These are phyloP conservation scores for Tolypocladium nubicola DNA, from an alignment of 2,329 filamentous ascomycete species.

Conservation along the genomic window DNA sequence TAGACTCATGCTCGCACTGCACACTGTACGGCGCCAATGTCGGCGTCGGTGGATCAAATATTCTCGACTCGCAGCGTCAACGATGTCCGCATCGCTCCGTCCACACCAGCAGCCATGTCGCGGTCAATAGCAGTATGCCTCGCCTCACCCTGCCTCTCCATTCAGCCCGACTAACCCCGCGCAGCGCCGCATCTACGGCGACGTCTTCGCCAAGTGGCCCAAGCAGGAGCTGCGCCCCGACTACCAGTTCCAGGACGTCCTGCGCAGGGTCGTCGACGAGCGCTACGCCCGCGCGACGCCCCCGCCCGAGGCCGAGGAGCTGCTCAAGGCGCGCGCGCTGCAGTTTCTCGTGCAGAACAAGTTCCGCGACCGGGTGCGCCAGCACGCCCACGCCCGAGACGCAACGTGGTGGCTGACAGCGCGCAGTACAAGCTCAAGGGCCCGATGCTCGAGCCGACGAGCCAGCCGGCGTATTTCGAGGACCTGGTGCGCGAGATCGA, in stretches of 20 bases:
- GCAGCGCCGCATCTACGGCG: constrained; percentile 25
- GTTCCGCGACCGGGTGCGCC: constrained; percentile 44
- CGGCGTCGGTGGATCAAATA: background rate
- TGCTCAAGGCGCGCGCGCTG: constrained; percentile 48
- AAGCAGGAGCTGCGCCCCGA: constrained; percentile 53
- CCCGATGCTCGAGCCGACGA: constrained; percentile 43
- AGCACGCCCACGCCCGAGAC: background rate
- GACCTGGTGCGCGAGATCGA: constrained; percentile 53
- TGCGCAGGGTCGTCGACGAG: constrained; percentile 27
- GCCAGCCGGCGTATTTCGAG: constrained; percentile 53
- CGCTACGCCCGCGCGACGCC: constrained; percentile 22
- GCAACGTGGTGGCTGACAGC: background rate
- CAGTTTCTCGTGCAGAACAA: constrained; percentile 49
- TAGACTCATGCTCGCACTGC: too few species aligned
- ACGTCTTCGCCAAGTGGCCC: constrained; percentile 45
- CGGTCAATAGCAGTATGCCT: constrained; percentile 19
- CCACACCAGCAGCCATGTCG: constrained; percentile 16
- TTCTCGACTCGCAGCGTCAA: background rate
- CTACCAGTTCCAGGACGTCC: constrained; percentile 48
- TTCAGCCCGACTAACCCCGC: background rate
- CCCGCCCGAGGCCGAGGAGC: constrained; percentile 34
- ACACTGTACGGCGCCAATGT: background rate
- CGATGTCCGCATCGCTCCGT: background rate
- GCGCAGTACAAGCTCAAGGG: constrained; percentile 30
- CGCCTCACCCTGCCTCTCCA: background rate